Conservation (phyloP, 2,329 filamentous ascomycete species). For the Diaporthe caulivora region DNA sequence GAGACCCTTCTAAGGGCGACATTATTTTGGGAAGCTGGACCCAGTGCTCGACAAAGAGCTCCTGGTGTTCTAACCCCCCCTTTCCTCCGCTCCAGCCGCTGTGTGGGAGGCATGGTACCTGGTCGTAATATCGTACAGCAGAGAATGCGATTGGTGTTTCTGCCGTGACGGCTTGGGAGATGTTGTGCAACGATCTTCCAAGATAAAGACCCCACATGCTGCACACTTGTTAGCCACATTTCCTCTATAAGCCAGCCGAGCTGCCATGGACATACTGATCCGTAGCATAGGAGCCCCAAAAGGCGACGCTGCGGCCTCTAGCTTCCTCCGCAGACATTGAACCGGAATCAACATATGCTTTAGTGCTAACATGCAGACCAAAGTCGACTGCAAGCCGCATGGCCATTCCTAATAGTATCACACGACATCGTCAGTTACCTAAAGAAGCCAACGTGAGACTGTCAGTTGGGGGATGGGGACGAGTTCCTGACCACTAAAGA, state of each 20-base stretch:
- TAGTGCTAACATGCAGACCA: slow-evolving; percentile 1
- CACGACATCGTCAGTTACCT: not conserved
- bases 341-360: not conserved
- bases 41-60: slow-evolving; percentile 5
- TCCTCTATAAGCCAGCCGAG: no score
- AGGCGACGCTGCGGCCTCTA: not conserved
- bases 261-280: not conserved
- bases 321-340: slow-evolving; percentile 8
- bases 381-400: slow-evolving; percentile 9
- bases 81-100: no score
- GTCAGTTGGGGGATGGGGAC: not conserved
- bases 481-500: not conserved
- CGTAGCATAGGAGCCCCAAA: slow-evolving; percentile 4
- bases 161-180: not conserved
- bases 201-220: slow-evolving; percentile 16
- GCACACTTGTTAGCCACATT: not conserved
- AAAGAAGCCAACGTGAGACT: not conserved
- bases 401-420: not conserved
- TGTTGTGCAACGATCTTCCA: slow-evolving; percentile 3
- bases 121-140: not conserved
- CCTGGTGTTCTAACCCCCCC: not conserved
- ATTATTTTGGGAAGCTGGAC: slow-evolving; percentile 2
- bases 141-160: slow-evolving; percentile 9
- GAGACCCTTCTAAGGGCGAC: not conserved
- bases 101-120: not conserved